Base-by-base conservation (phyloP, 805 yeast species). In the Saccharomycopsis sp. region DNA sequence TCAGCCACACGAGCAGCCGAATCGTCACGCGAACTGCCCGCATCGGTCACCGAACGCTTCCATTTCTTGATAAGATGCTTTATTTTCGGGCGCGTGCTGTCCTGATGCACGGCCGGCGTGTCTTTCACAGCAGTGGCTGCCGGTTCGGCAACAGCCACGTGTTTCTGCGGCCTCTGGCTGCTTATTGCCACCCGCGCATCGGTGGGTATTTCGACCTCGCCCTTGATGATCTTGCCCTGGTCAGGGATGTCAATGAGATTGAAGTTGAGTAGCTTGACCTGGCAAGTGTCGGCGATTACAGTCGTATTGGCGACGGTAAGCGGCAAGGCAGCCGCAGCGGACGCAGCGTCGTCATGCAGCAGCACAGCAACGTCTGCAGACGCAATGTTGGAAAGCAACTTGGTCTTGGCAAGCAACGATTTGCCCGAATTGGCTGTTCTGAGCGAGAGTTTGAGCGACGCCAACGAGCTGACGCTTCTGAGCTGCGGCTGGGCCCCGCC, bases 201-300 rank as follows among this genome's bases (percentile, higher is more conserved):
- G 17, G 29, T 44, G 24, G 42, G 47, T 9, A 54, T 29, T 23
- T 54, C 53, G 19, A 54, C 22, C 19, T 14, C 52, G 8, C 56
- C 56, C n/a, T 44, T 29, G 17, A 54, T 54, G 9, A 54, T 29
- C 3, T 54, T 34, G 5, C 56, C 56, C 15, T 17, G 29, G 14
- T 54, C 53, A 3, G 56, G 53, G 20, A 47, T 19, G 25, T 47
- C 35, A 3, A 54, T 54, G 8, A 44, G 3, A 24, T 53, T 53
- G 42, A 57, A 57, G 42, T 57, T 35, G 5, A 55, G 24, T 23
- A 58, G 38, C 20, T 55, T 58, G 14, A 54, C 34, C 15, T 55
- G 35, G 44, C 15, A 12, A 3, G 14, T 2, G 25, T n/a, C 17
- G 12, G 29, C 3, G n/a, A 42, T 41, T 49, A 49, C 34, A 15